Percentiles rank a stretch among this genome's conserved stretches.
Conservation (phyloP, 805 yeast species). For the Saccharomycopsis capsularis region DNA sequence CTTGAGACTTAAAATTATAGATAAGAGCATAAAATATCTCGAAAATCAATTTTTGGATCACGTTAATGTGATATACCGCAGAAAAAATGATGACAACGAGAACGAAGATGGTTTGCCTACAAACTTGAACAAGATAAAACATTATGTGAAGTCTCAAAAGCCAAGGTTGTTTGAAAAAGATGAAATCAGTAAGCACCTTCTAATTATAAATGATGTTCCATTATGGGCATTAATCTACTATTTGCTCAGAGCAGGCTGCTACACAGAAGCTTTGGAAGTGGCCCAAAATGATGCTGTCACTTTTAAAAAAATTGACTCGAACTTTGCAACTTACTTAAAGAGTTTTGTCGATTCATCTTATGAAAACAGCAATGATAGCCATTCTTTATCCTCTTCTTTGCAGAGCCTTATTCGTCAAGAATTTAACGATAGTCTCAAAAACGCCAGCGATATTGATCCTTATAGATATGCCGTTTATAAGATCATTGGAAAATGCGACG, state of each 20-base stretch:
- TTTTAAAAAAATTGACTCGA: slow-evolving; percentile 77
- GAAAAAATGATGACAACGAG: slow-evolving; percentile 27
- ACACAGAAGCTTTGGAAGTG: slow-evolving; percentile 68
- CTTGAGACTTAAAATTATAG: slow-evolving; percentile 41
- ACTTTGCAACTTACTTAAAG: slow-evolving; percentile 73
- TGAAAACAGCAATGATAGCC: slow-evolving; percentile 29
- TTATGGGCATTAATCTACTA: slow-evolving; percentile 93
- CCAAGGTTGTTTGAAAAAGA: slow-evolving; percentile 36
- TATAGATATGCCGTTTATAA: slow-evolving; percentile 86
- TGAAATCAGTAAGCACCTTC: slow-evolving; percentile 48
- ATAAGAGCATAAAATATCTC: slow-evolving; percentile 51
- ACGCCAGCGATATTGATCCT: slow-evolving; percentile 67
- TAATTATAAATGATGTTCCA: slow-evolving; percentile 74
- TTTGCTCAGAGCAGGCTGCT: slow-evolving; percentile 75
- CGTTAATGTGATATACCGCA: slow-evolving; percentile 57
- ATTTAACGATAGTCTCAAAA: slow-evolving; percentile 77
- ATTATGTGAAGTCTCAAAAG: slow-evolving; percentile 45
- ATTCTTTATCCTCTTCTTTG: slow-evolving; percentile 56
- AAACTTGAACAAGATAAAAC: slow-evolving; percentile 61
- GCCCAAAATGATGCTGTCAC: slow-evolving; percentile 57
- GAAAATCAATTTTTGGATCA: slow-evolving; percentile 74
- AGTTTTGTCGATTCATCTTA: slow-evolving; percentile 49
- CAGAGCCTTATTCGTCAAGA: slow-evolving; percentile 68
- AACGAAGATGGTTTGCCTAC: slow-evolving; percentile 60
- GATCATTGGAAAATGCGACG: slow-evolving; percentile 83